Evolutionary conservation across 2,329 filamentous ascomycete genomes (phyloP), one percentile per base, ranked within the genome.

Genomic region (Endothia cerciana): DNA sequence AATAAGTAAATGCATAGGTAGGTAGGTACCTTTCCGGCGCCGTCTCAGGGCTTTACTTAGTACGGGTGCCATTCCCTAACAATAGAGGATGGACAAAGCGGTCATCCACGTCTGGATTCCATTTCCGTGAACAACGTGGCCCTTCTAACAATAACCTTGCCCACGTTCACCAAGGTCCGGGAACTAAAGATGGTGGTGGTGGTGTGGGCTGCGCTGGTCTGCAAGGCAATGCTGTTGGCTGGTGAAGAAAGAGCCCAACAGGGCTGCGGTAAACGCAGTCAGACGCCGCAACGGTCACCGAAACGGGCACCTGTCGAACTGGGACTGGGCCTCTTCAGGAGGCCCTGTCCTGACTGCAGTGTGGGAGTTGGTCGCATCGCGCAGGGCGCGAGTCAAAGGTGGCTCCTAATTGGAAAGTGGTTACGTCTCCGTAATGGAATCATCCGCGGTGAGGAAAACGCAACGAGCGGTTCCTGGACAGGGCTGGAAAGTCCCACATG

Each of bases 331-430:
- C 28, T 36, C 38, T 40, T 30, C 45, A 49, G 22, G 22, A 28
- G 45, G 10, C 45, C 45, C 45, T 49, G 45, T 15, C 45, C 22
- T 19, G n/a, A n/a, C n/a, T n/a, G 28, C 49, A 55, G 30, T 47
- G 47, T 51, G 47, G 22, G 13, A 51, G 28, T 36, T 36, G 40
- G 57, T 47, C 28, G 13, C 25, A 60, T 47, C 58, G 8, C 3
- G 17, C 51, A 33, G 30, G 28, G 28, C 30, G 38, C 57, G 57
- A 19, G 57, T 47, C 58, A 49, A 49, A 36, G 17, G 45, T 60
- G 58, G 28, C 41, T 30, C 25, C 3, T 49, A 41, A 60, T 60
- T 49, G 43, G 43, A 25, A 28, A 61, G 45, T 40, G 43, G 30
- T 25, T 51, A 45, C 33, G 47, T 36, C 45, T 49, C 58, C 30